Conservation (phyloP, 2,329 filamentous ascomycete genomes). For the Diaporthe longicolla region DNA sequence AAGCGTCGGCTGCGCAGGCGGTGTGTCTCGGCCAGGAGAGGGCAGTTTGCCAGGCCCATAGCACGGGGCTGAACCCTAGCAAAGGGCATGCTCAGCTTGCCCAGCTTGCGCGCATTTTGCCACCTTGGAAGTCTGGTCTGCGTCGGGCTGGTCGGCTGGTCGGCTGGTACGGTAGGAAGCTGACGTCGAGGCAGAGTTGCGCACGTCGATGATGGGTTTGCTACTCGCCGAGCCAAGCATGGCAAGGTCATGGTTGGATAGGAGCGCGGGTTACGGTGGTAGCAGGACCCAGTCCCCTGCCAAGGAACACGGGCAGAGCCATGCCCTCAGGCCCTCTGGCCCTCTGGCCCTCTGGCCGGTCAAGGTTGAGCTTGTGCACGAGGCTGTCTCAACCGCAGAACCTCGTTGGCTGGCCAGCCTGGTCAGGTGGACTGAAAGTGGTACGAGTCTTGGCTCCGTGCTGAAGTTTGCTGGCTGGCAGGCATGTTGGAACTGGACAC, state of each 20-base stretch:
- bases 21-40: constrained; percentile 12
- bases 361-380: constrained; percentile 25
- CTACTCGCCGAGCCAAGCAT: constrained; percentile 16
- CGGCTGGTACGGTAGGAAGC: neutral
- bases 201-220: constrained; percentile 11
- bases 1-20: constrained; percentile 10
- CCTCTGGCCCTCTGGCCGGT: neutral
- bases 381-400: constrained; percentile 19
- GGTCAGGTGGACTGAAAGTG: constrained; percentile 26
- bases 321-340: neutral
- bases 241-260: constrained; percentile 18
- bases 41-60: neutral
- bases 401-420: constrained; percentile 27
- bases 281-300: constrained; percentile 21
- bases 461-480: constrained; percentile 27
- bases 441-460: constrained; percentile 31
- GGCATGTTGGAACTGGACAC: neutral
- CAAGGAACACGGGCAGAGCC: constrained; percentile 21
- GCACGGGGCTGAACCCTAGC: constrained; percentile 15
- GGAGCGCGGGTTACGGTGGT: neutral
- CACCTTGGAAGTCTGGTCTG: neutral
- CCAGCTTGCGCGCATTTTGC: neutral
- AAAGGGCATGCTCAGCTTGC: constrained; percentile 1
- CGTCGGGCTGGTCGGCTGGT: no score
- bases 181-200: constrained; percentile 5